phyloP scores from a whole-genome alignment of 2,329 filamentous ascomycete species.

The Monosporascus sp. region DNA sequence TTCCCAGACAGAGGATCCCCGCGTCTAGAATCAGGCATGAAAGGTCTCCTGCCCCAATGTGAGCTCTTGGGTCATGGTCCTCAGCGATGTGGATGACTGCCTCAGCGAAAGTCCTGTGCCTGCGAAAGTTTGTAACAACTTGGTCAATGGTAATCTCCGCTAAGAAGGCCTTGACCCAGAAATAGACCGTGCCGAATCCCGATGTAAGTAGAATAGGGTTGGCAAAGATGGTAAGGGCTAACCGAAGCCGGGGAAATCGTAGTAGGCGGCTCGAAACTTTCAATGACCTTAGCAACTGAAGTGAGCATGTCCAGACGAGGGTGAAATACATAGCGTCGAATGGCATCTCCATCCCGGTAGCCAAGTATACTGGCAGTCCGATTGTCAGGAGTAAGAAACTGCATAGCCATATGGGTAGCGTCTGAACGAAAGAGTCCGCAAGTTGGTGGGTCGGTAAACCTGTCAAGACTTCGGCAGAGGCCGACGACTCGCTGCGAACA shows the following conservation, averaged over 20 bases:
- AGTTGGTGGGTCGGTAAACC: neutral
- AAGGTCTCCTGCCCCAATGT: conserved; percentile 27
- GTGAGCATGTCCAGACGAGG: conserved; percentile 21
- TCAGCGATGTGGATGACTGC: conserved; percentile 12
- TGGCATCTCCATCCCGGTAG: conserved; percentile 18
- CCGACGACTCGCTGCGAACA: conserved; percentile 9
- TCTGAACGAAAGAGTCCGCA: conserved; percentile 17
- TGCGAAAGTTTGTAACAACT: conserved; percentile 18
- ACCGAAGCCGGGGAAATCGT: conserved; percentile 10
- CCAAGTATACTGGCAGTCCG: conserved; percentile 22
- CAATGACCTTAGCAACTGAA: conserved; percentile 22
- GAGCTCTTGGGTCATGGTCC: conserved; percentile 5
- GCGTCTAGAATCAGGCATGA: conserved; percentile 23
- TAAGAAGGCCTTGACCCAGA: conserved; percentile 22
- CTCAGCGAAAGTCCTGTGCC: conserved; percentile 18
- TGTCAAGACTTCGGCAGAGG: conserved; percentile 6
- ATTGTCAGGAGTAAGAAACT: conserved; percentile 17
- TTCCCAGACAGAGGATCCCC: conserved; percentile 25
- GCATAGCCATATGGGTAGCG: conserved; percentile 22
- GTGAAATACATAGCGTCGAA: conserved; percentile 23
- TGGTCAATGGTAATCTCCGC: conserved; percentile 13
- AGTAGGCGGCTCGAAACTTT: conserved; percentile 13
- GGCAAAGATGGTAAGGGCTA: conserved; percentile 16
- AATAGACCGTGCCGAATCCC: conserved; percentile 22
- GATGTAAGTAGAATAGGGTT: conserved; percentile 25